Evolutionary conservation across 345 rosid species (phyloP).

Genomic region (Brassica carinata): DNA sequence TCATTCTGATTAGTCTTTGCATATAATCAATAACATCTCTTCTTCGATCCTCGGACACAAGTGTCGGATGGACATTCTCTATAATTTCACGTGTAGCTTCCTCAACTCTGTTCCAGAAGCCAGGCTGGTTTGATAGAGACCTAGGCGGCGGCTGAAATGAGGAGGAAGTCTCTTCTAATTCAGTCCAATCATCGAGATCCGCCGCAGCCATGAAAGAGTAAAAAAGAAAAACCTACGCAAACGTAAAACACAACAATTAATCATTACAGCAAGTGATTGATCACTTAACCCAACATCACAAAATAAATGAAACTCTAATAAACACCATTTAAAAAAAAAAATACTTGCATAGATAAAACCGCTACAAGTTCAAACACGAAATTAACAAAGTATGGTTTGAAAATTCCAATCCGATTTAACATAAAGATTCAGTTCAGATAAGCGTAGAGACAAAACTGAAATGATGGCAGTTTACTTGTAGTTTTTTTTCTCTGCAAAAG

Average conservation of each 20-base stretch:
- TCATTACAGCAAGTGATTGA: neutral
- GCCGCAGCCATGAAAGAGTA: conserved; percentile 55
- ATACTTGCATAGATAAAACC: neutral
- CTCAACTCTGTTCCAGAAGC: conserved; percentile 65
- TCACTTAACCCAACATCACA: neutral
- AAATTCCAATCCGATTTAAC: neutral
- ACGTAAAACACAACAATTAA: neutral
- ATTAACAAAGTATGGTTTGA: neutral
- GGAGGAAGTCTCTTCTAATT: conserved; percentile 48
- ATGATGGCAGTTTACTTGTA: neutral
- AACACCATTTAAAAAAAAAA: neutral
- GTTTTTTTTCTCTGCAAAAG: neutral
- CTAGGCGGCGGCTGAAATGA: conserved; percentile 41
- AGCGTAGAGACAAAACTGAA: neutral
- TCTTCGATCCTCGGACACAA: conserved; percentile 69
- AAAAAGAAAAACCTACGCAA: neutral
- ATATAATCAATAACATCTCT: conserved; percentile 68
- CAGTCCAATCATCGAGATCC: conserved; percentile 66
- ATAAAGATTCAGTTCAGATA: neutral
- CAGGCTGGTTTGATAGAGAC: conserved; percentile 43
- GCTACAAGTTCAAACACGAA: neutral
- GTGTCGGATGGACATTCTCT: conserved; percentile 66
- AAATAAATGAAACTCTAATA: neutral
- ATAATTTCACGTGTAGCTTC: conserved; percentile 66
- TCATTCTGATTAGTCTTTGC: conserved; percentile 52